Evolutionary conservation across 495 filamentous ascomycete genomes (phyloP).

Genomic region (Penicillium riverlandense): DNA sequence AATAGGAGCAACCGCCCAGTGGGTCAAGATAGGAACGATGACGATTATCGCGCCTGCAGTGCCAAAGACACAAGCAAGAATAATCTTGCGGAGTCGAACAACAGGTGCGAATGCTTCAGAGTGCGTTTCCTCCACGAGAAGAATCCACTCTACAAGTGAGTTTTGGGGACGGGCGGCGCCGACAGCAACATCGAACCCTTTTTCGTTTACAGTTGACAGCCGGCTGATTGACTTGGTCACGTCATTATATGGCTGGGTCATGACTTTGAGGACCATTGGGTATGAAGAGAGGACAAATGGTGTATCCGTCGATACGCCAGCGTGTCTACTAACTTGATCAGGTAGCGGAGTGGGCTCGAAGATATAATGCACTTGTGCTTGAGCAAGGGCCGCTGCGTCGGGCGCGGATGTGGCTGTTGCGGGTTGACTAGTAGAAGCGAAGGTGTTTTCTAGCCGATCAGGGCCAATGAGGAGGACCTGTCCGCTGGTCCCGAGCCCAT

Average conservation of each 20-base stretch:
- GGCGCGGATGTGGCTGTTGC: slow-evolving; percentile 14
- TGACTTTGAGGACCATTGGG: slow-evolving; percentile 44
- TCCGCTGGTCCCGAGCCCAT: slow-evolving; percentile 63
- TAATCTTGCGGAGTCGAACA: slow-evolving; percentile 60
- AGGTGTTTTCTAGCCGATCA: slow-evolving; percentile 54
- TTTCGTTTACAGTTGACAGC: slow-evolving; percentile 64
- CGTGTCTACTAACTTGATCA: slow-evolving; percentile 40
- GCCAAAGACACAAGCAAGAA: slow-evolving; percentile 78
- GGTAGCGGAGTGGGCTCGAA: slow-evolving; percentile 29
- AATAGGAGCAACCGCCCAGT: slow-evolving; percentile 74
- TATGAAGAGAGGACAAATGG: slow-evolving; percentile 54
- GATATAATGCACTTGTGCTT: slow-evolving; percentile 30
- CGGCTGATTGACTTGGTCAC: slow-evolving; percentile 56
- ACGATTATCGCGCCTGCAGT: slow-evolving; percentile 63
- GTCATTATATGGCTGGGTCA: slow-evolving; percentile 37
- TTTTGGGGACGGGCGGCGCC: slow-evolving; percentile 62
- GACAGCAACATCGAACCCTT: slow-evolving; percentile 55
- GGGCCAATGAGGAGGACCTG: slow-evolving; percentile 63
- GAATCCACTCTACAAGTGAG: slow-evolving; percentile 66
- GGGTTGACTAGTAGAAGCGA: slow-evolving; percentile 30
- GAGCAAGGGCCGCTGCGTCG: slow-evolving; percentile 5
- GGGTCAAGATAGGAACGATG: slow-evolving; percentile 67
- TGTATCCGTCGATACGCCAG: slow-evolving; percentile 29
- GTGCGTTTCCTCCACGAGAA: slow-evolving; percentile 70
- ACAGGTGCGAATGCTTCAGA: slow-evolving; percentile 73